Base-by-base conservation (phyloP, 1,139 yeast species). In the Saccharomyces hybrid region DNA sequence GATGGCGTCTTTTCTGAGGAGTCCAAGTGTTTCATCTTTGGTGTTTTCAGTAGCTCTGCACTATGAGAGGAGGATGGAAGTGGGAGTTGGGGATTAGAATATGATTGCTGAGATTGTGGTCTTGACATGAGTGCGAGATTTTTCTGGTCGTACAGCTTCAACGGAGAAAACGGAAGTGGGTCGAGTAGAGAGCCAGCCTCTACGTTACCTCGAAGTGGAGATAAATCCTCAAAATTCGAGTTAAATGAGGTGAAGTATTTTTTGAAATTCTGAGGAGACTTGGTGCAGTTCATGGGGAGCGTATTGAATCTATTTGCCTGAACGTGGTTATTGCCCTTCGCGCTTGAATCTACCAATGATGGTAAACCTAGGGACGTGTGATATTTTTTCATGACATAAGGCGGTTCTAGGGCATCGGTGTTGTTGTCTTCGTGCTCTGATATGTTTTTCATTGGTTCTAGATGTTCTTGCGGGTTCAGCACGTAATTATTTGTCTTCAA, bases 231-330 rank as follows among this genome's bases (percentile, higher is more conserved):
- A 50, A 68, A 66, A 51, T 64, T 66, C 7, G 71, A 66, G 51
- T 68, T 68, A 54, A 68, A 68, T 6, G 71, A 68, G 47, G 69
- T 64, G 11, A 68, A 61, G 51, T 67, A 67, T 50, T 62, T 64
- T 49, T 64, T 63, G 42, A 59, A 56, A 51, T 60, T 59, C 31
- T 55, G 60, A 7, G 64, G 64, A 1, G 66, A 61, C 20, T 54
- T 54, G 31, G 58, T 44, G 9, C 56, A 34, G 27, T 51, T 42
- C 9, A 49, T 49, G 7, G 51, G 51, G 25, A 38, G 42, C 11
- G 42, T 38, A 38, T 38, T 38, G 23, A 16, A 38, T 38, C 23
- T 38, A 16, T 38, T 38, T 38, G 42, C 42, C 23, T 38, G 42
- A 38, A 11, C 7, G n/a, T 1, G 4, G 26, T 16, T 23, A 25